A percentile compares a stretch with the other conserved stretches of the same genome.
Evolutionary conservation across 805 yeast species (phyloP).

Genomic region (Lipomyces yamanashiensis): DNA sequence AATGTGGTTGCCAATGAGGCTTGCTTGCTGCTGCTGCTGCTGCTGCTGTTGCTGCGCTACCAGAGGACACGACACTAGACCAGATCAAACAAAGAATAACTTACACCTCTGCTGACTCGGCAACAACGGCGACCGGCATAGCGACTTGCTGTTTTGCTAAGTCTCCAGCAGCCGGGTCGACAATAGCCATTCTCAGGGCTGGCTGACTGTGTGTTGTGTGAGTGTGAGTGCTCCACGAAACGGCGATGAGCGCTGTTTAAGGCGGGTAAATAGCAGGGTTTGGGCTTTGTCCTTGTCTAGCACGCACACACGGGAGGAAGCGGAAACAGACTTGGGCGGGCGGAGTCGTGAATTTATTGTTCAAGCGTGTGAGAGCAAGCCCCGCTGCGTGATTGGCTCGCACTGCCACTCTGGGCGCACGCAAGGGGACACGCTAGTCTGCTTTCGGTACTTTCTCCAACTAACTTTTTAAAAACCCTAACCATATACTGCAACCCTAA

Average conservation of each 20-base stretch:
- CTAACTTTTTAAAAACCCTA: too few species aligned
- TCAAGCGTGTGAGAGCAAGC: constrained; percentile 11
- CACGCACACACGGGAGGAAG: constrained; percentile 22
- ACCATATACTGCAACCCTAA: background rate
- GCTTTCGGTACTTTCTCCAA: background rate
- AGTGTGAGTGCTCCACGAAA: too few species aligned
- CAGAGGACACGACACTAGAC: too few species aligned
- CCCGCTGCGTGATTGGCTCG: constrained; percentile 17
- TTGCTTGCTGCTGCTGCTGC: background rate
- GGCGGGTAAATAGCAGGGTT: constrained; percentile 10
- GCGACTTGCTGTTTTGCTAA: constrained; percentile 11
- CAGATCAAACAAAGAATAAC: background rate
- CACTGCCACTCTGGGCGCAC: constrained; percentile 14
- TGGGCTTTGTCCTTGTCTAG: constrained; percentile 16
- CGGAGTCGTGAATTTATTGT: constrained; percentile 17
- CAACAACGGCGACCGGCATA: constrained; percentile 6
- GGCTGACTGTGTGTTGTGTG: background rate
- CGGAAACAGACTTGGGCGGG: constrained; percentile 22
- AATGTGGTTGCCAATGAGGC: too few species aligned
- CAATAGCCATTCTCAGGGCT: constrained; percentile 15
- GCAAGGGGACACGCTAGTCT: constrained; percentile 12
- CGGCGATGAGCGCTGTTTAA: too few species aligned
- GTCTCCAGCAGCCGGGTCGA: constrained; percentile 22
- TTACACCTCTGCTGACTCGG: constrained; percentile 1
- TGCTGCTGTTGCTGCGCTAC: too few species aligned